Evolutionary conservation across 345 rosid genomes (phyloP).

Genomic region (Bruguiera sexangula): DNA sequence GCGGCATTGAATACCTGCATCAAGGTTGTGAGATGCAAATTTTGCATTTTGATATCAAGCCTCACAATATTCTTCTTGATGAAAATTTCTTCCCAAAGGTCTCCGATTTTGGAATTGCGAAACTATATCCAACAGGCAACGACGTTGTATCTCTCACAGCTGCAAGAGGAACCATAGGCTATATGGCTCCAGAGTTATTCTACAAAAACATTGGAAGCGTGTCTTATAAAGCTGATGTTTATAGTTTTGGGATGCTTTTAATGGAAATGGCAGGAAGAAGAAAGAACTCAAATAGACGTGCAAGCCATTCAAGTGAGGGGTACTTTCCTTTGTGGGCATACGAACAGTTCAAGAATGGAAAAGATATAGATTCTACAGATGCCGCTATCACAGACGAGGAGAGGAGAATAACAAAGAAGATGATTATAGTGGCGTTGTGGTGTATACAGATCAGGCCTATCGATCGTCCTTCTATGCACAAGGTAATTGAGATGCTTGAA

Average conservation of each 20-base stretch:
- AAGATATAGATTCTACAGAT: not conserved
- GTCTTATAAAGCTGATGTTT: not conserved
- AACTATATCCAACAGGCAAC: not conserved
- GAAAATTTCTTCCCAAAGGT: not conserved
- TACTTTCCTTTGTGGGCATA: not conserved
- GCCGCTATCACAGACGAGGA: not conserved
- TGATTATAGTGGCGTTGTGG: not conserved
- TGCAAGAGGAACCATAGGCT: not conserved
- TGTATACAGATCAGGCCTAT: not conserved
- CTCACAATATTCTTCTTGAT: not conserved
- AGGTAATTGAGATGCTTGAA: not conserved
- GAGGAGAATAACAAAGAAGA: not conserved
- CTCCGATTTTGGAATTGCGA: slow-evolving; percentile 2
- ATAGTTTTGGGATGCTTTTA: not conserved
- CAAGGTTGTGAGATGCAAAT: not conserved
- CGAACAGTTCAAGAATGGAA: not conserved
- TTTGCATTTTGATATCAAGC: slow-evolving; percentile 4
- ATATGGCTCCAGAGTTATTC: not conserved
- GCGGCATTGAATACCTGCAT: not conserved
- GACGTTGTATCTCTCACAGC: not conserved
- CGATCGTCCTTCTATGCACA: not conserved
- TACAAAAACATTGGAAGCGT: not conserved
- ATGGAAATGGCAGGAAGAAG: not conserved
- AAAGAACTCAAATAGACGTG: not conserved
- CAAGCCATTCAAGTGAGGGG: not conserved